phyloP scores from a whole-genome alignment of 257 asterid species.

The Nemophila menziesii region DNA sequence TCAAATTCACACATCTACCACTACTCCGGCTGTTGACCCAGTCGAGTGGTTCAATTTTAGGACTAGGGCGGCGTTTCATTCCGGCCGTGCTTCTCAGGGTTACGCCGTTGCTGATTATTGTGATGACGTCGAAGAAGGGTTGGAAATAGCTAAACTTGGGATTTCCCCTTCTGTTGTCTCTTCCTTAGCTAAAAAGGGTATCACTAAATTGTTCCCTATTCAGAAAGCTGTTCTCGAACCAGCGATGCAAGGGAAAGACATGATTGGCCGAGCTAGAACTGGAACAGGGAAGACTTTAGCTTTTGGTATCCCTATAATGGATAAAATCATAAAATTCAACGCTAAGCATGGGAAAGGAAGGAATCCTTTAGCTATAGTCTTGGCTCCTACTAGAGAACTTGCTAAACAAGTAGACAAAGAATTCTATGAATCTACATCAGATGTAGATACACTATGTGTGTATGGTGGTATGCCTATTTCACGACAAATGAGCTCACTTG shows the following conservation, averaged over 20 bases:
- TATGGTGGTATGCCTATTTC: slow-evolving; percentile 82
- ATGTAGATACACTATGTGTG: slow-evolving; percentile 67
- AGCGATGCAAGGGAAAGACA: slow-evolving; percentile 85
- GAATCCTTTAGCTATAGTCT: slow-evolving; percentile 60
- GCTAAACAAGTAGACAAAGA: slow-evolving; percentile 90
- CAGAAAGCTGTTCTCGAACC: slow-evolving; percentile 78
- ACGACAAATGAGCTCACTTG: slow-evolving; percentile 74
- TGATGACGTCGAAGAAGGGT: slow-evolving; percentile 71
- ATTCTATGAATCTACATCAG: slow-evolving; percentile 63
- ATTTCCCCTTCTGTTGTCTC: slow-evolving; percentile 50
- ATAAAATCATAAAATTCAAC: slow-evolving; percentile 55
- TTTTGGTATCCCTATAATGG: slow-evolving; percentile 71
- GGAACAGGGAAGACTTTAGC: slow-evolving; percentile 95
- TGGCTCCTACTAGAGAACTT: slow-evolving; percentile 97
- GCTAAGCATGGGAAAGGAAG: slow-evolving; percentile 79
- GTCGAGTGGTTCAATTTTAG: background rate
- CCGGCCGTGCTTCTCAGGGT: slow-evolving; percentile 29
- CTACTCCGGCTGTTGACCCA: background rate
- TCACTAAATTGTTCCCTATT: slow-evolving; percentile 48
- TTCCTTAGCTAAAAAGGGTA: slow-evolving; percentile 55
- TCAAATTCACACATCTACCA: slow-evolving; percentile 12
- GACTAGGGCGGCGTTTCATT: slow-evolving; percentile 39
- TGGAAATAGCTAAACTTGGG: slow-evolving; percentile 82
- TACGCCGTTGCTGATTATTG: slow-evolving; percentile 45
- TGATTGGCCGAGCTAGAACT: slow-evolving; percentile 94